phyloP scores from a whole-genome alignment of 2,329 filamentous ascomycete genomes.

The Penicillium sumatraense region DNA sequence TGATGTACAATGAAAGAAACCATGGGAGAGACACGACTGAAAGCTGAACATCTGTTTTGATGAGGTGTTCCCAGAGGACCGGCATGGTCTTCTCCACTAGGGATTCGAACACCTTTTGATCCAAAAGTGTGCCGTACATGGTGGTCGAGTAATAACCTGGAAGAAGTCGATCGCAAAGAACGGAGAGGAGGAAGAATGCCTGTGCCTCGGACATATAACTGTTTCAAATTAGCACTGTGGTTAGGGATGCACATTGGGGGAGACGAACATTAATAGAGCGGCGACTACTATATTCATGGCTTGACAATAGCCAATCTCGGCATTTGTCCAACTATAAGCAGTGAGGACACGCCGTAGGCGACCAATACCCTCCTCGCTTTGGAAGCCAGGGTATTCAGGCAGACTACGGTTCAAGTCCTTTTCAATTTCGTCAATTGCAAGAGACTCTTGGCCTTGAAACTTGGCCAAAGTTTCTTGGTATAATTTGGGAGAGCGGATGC shows the following conservation, averaged over 20 bases:
- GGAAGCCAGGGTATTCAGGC: constrained; percentile 96
- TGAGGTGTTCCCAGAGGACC: constrained; percentile 96
- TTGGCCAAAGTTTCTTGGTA: constrained; percentile 85
- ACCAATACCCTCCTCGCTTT: constrained; percentile 92
- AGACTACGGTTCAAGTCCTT: constrained; percentile 96
- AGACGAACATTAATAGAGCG: constrained; percentile 84
- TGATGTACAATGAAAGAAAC: constrained; percentile 98
- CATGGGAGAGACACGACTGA: constrained; percentile 96
- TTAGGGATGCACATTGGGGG: neutral
- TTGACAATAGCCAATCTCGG: constrained; percentile 96
- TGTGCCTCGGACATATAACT: constrained; percentile 95
- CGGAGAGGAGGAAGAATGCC: constrained; percentile 90
- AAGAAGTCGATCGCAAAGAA: constrained; percentile 88
- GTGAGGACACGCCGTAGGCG: constrained; percentile 88
- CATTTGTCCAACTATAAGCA: constrained; percentile 96
- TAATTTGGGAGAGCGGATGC: constrained; percentile 81
- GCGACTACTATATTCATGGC: constrained; percentile 99
- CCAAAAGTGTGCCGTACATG: constrained; percentile 97
- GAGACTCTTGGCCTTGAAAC: constrained; percentile 81
- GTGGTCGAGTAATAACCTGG: constrained; percentile 98
- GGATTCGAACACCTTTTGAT: constrained; percentile 96
- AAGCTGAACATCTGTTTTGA: constrained; percentile 93
- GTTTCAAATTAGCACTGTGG: constrained; percentile 26
- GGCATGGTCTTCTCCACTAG: constrained; percentile 99
- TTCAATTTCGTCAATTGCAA: constrained; percentile 98